phyloP scores from a whole-genome alignment of 2,329 filamentous ascomycete genomes.

The Beauveria medogensis region DNA sequence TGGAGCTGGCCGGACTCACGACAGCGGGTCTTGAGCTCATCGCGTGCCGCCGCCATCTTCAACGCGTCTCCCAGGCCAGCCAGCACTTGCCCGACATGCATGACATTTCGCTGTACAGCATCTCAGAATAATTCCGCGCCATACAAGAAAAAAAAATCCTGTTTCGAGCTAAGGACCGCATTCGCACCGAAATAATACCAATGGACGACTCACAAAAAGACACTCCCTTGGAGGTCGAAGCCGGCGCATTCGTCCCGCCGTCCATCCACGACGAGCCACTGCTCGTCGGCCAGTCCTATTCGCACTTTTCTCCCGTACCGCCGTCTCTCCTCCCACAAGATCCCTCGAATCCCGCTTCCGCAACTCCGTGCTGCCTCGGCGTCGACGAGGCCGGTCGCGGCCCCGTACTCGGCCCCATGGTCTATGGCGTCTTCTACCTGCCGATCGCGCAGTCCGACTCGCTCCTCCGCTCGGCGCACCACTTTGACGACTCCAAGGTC shows the following conservation, averaged over 20 bases:
- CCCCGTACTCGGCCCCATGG: constrained; percentile 79
- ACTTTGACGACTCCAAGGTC: constrained; percentile 93
- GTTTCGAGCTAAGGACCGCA: too few species aligned
- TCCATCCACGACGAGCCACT: constrained; percentile 53
- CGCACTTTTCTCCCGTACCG: constrained; percentile 64
- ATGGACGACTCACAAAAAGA: constrained; percentile 31
- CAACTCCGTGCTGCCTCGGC: constrained; percentile 60
- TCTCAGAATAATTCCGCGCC: background rate
- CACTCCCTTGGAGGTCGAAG: constrained; percentile 4
- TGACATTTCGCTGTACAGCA: background rate
- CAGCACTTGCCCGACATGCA: background rate
- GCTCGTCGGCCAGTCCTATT: constrained; percentile 59
- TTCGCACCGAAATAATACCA: too few species aligned
- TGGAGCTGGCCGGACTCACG: background rate
- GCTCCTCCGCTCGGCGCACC: constrained; percentile 69
- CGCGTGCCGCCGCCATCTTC: background rate
- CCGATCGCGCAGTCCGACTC: constrained; percentile 63
- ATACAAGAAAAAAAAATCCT: too few species aligned
- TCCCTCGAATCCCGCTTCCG: constrained; percentile 24
- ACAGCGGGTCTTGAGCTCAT: constrained; percentile 4
- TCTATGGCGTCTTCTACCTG: constrained; percentile 65
- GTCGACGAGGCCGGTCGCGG: constrained; percentile 92
- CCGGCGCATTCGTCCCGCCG: constrained; percentile 53
- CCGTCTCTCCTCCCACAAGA: constrained; percentile 43
- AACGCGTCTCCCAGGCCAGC: background rate